phyloP scores from a whole-genome alignment of 129 eudicot species.

The Kitagawia praeruptora region DNA sequence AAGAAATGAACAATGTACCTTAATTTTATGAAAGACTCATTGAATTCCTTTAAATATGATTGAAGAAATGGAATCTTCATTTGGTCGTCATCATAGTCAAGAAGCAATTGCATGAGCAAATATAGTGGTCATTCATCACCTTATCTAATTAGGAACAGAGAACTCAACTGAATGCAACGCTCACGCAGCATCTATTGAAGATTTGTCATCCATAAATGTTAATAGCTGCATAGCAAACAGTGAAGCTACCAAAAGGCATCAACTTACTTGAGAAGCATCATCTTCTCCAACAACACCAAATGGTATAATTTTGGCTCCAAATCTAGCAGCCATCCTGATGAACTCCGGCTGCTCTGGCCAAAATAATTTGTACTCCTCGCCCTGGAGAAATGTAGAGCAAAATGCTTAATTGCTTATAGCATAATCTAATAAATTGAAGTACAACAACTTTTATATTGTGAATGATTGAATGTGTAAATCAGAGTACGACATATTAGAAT shows the following conservation, averaged over 20 bases:
- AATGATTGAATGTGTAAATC: not conserved
- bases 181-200: too few species aligned
- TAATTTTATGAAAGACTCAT: slow-evolving; percentile 36
- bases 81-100: slow-evolving; percentile 75
- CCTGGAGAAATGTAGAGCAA: slow-evolving; percentile 33
- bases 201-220: too few species aligned
- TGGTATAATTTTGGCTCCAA: slow-evolving; percentile 90
- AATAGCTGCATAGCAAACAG: not conserved
- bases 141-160: not conserved
- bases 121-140: not conserved
- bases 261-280: slow-evolving; percentile 66
- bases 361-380: slow-evolving; percentile 78
- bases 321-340: slow-evolving; percentile 82
- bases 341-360: slow-evolving; percentile 95
- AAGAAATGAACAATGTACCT: slow-evolving; percentile 25
- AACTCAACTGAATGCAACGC: not conserved
- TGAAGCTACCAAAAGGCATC: not conserved
- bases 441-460: not conserved
- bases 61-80: slow-evolving; percentile 65
- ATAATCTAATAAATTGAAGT: not conserved
- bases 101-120: slow-evolving; percentile 38
- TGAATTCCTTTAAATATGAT: slow-evolving; percentile 29
- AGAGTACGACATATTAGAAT: not conserved
- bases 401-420: not conserved
- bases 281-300: slow-evolving; percentile 92